These are phyloP conservation scores for Pestalotiopsis sp. DNA, from an alignment of 2,329 filamentous ascomycete genomes.

Conservation along the genomic window DNA sequence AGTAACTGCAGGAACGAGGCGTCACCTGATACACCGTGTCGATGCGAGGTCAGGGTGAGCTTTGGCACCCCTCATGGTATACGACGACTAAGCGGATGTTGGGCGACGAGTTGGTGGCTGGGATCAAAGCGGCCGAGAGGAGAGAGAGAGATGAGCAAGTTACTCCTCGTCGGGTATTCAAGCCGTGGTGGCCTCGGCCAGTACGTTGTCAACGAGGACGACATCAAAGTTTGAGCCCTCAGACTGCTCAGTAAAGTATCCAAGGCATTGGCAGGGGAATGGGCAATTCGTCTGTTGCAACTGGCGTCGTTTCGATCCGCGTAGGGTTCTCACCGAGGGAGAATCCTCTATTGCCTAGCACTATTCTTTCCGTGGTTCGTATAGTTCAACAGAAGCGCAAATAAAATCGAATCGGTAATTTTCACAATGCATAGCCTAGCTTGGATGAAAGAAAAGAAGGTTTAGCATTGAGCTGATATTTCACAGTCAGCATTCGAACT, in stretches of 20 bases:
- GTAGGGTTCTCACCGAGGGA: constrained; percentile 17
- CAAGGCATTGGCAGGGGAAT: neutral
- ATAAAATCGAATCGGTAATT: neutral
- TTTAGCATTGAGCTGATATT: constrained; percentile 49
- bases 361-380: neutral
- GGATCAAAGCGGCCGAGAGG: constrained; percentile 40
- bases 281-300: constrained; percentile 45
- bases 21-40: constrained; percentile 56
- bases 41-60: constrained; percentile 54
- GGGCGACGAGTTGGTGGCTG: constrained; percentile 46
- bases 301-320: constrained; percentile 49
- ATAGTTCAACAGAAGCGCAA: neutral
- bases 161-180: constrained; percentile 54
- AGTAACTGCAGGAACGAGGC: constrained; percentile 45
- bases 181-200: constrained; percentile 55
- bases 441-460: constrained; percentile 12
- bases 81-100: constrained; percentile 44
- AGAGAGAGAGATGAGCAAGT: constrained; percentile 30
- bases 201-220: constrained; percentile 45
- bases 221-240: constrained; percentile 45
- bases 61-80: constrained; percentile 54
- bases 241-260: constrained; percentile 48
- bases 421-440: neutral
- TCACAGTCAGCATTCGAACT: constrained; percentile 52
- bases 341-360: neutral